Evolutionary conservation across 2,329 filamentous ascomycete species (phyloP).

Genomic region (Fusarium musae): DNA sequence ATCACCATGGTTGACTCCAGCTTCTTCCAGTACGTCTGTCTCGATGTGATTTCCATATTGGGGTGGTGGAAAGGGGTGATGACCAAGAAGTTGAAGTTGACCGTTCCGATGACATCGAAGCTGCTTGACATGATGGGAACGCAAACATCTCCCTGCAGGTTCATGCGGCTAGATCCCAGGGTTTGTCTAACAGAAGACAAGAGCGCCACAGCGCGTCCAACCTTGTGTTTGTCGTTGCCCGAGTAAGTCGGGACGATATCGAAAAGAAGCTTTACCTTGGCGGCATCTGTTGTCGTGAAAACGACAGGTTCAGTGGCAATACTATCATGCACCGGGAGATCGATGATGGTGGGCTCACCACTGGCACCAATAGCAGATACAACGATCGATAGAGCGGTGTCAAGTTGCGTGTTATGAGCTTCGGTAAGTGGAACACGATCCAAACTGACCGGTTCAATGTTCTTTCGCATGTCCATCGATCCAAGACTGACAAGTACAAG

Average conservation of each 20-base stretch:
- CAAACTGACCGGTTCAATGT: slow-evolving; percentile 81
- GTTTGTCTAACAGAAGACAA: slow-evolving; percentile 86
- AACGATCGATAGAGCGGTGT: slow-evolving; percentile 92
- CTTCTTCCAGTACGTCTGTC: slow-evolving; percentile 97
- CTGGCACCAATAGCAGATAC: slow-evolving; percentile 86
- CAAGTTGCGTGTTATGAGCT: slow-evolving; percentile 91
- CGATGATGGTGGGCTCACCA: slow-evolving; percentile 89
- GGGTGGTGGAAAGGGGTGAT: slow-evolving; percentile 95
- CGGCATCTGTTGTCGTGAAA: slow-evolving; percentile 81
- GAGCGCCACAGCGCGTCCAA: slow-evolving; percentile 89
- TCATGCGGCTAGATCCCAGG: slow-evolving; percentile 87
- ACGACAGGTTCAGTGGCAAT: slow-evolving; percentile 93
- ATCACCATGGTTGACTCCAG: slow-evolving; percentile 87
- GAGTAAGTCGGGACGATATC: slow-evolving; percentile 97
- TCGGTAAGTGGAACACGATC: slow-evolving; percentile 88
- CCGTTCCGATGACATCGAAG: slow-evolving; percentile 89
- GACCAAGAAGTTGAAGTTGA: slow-evolving; percentile 97
- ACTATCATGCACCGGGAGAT: slow-evolving; percentile 93
- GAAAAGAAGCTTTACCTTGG: slow-evolving; percentile 89
- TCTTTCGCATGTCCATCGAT: slow-evolving; percentile 92
- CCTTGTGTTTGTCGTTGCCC: slow-evolving; percentile 85
- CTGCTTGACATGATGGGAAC: slow-evolving; percentile 89
- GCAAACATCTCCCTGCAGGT: slow-evolving; percentile 89
- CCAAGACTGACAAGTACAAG: slow-evolving; percentile 93
- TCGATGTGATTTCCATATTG: slow-evolving; percentile 89